These are phyloP conservation scores for Yamadazyma pseudoaaseri DNA, from an alignment of 1,139 yeast genomes.

Conservation along the genomic window DNA sequence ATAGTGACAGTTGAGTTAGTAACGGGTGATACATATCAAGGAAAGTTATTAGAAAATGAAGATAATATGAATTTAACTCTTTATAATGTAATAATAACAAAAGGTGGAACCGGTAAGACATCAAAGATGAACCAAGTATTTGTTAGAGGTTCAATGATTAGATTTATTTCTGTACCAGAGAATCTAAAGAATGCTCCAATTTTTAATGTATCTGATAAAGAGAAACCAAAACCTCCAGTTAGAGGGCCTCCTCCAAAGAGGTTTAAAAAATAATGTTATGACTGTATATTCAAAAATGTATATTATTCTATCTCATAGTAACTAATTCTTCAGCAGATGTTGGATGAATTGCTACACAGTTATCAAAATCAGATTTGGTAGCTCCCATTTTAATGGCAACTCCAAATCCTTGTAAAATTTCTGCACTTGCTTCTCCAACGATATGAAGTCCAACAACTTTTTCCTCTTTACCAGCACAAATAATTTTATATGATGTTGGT, in stretches of 20 bases:
- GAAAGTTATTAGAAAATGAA: constrained; percentile 78
- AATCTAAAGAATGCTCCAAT: constrained; percentile 84
- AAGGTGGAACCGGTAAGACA: constrained; percentile 63
- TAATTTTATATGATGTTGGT: constrained; percentile 83
- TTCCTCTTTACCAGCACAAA: constrained; percentile 78
- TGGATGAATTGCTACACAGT: constrained; percentile 97
- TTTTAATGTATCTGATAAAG: constrained; percentile 64
- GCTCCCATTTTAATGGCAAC: constrained; percentile 98
- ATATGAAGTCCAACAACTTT: constrained; percentile 94
- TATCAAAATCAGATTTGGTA: constrained; percentile 91
- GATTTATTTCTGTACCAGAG: constrained; percentile 85
- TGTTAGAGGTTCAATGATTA: constrained; percentile 86
- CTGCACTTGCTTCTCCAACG: constrained; percentile 87
- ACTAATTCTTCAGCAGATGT: constrained; percentile 97
- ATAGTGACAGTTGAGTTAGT: constrained; percentile 77
- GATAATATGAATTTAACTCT: constrained; percentile 94
- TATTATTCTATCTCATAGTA: constrained; percentile 57
- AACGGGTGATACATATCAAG: constrained; percentile 86
- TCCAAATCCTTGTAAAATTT: constrained; percentile 96
- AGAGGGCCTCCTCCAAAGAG: constrained; percentile 55
- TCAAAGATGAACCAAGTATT: constrained; percentile 82
- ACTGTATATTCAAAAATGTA: constrained; percentile 2
- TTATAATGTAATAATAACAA: constrained; percentile 78
- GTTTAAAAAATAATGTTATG: constrained; percentile 13
- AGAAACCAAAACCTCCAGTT: constrained; percentile 68